Conservation (phyloP, 139 green algal species). For the Chlorella sp. region DNA sequence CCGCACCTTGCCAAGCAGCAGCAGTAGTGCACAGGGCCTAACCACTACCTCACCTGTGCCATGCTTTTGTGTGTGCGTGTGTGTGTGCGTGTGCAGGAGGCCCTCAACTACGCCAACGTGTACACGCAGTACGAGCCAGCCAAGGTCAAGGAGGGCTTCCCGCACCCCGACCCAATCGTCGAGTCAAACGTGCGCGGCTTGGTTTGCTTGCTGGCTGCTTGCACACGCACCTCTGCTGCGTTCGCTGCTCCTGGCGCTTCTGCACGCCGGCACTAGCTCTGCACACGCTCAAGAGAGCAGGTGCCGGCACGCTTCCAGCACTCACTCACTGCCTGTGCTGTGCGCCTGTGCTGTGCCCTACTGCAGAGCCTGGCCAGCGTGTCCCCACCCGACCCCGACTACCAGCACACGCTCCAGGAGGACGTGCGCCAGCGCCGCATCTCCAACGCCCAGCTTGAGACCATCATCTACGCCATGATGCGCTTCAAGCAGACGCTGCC, state of each 20-base stretch:
- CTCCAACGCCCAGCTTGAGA: slow-evolving; percentile 72
- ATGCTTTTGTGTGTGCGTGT: neutral
- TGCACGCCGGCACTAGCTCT: neutral
- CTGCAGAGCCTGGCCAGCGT: slow-evolving; percentile 47
- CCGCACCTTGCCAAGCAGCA: no score
- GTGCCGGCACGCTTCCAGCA: neutral
- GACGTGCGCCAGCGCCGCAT: slow-evolving; percentile 17
- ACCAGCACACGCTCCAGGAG: slow-evolving; percentile 44
- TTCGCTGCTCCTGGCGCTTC: neutral
- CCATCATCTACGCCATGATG: slow-evolving; percentile 67
- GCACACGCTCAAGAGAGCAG: neutral
- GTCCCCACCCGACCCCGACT: slow-evolving; percentile 40
- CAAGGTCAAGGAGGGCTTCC: slow-evolving; percentile 29
- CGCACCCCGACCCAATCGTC: slow-evolving; percentile 66
- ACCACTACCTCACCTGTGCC: neutral
- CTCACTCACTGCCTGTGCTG: no score
- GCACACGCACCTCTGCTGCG: neutral
- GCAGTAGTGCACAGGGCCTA: neutral
- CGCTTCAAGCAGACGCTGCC: slow-evolving; percentile 42
- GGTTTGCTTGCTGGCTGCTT: neutral
- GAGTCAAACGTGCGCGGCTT: slow-evolving; percentile 51
- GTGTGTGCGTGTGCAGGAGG: no score
- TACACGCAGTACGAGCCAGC: slow-evolving; percentile 27
- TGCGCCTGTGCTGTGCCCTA: no score
- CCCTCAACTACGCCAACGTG: slow-evolving; percentile 5